Evolutionary conservation across 257 asterid species (phyloP).

Genomic region (Solanum ahanhuiri): DNA sequence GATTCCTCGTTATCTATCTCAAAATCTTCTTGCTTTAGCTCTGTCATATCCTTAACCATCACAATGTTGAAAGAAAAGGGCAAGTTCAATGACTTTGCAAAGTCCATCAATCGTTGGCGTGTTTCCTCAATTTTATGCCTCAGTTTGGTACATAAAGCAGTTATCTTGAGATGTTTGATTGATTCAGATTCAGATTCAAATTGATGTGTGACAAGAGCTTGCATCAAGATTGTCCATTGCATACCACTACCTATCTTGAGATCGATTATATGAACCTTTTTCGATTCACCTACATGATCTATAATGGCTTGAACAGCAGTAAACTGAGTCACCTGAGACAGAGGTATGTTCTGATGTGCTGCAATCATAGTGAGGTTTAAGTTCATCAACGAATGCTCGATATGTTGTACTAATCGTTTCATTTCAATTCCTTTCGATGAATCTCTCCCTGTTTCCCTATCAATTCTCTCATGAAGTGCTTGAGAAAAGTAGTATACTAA

Average conservation of each 20-base stretch:
- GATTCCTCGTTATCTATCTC: slow-evolving; percentile 27
- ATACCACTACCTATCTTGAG: slow-evolving; percentile 40
- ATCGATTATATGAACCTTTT: slow-evolving; percentile 43
- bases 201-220: slow-evolving; percentile 36
- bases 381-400: slow-evolving; percentile 1
- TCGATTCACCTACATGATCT: slow-evolving; percentile 28
- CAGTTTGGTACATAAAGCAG: slow-evolving; percentile 34
- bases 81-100: slow-evolving; percentile 37
- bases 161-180: slow-evolving; percentile 41
- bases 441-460: slow-evolving; percentile 11
- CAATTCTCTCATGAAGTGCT: slow-evolving; percentile 20
- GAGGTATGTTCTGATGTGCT: slow-evolving; percentile 30
- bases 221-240: slow-evolving; percentile 51
- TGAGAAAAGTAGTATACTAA: slow-evolving; percentile 17
- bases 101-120: slow-evolving; percentile 22
- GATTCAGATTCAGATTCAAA: neutral
- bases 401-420: neutral
- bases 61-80: slow-evolving; percentile 27
- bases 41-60: slow-evolving; percentile 30
- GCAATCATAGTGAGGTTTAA: slow-evolving; percentile 6
- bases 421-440: neutral
- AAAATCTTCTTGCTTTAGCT: slow-evolving; percentile 17
- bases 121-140: slow-evolving; percentile 35
- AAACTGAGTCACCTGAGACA: slow-evolving; percentile 34
- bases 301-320: slow-evolving; percentile 42